Base-by-base conservation (phyloP, 106 monocot genomes). In the Ottelia alismoides region DNA sequence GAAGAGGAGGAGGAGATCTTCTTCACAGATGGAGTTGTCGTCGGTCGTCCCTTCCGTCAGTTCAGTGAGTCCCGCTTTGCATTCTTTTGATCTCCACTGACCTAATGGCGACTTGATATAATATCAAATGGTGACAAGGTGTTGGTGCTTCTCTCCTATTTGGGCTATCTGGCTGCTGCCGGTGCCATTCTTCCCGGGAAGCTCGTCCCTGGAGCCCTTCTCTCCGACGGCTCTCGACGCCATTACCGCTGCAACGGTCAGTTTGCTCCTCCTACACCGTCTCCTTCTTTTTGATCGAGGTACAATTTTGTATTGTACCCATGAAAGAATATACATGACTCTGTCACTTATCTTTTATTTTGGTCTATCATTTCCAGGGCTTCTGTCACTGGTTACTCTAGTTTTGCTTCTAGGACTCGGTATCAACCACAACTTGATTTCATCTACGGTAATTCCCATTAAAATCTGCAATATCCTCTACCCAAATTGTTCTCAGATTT, bases 221-320 rank as follows among this genome's bases (percentile, higher is more conserved):
- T 88, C 17, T 65, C 83, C 21, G 88, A 88, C 31, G 83, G 83
- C 60, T 66, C 83, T 25, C 78, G 88, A 21, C 63, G 83, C 60
- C 58, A 65, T 40, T 88, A 88, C 68, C 75, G 73, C 47, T 88
- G 88, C 76, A 88, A 88, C n/a, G 88, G 88, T 83, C 25, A 11
- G 11, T 44, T n/a, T n/a, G n/a, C n/a, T n/a, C n/a, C n/a, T n/a
- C n/a, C n/a, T n/a, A n/a, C n/a, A n/a, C n/a, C n/a, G n/a, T n/a
- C n/a, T 56, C 28, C n/a, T 30, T 30, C 30, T 31, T 0, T 56
- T 53, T 50, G 49, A 50, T 50, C 22, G 5, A 23, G 22, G 2
- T 19, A 19, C 1, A 50, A 19, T 4, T 17, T 23, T 21, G 20
- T 50, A 21, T 50, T 50, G 49, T 7, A 50, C 1, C 5, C 49